Conservation (phyloP, 768 basidiomycete genomes). For the Suillus placidus region DNA sequence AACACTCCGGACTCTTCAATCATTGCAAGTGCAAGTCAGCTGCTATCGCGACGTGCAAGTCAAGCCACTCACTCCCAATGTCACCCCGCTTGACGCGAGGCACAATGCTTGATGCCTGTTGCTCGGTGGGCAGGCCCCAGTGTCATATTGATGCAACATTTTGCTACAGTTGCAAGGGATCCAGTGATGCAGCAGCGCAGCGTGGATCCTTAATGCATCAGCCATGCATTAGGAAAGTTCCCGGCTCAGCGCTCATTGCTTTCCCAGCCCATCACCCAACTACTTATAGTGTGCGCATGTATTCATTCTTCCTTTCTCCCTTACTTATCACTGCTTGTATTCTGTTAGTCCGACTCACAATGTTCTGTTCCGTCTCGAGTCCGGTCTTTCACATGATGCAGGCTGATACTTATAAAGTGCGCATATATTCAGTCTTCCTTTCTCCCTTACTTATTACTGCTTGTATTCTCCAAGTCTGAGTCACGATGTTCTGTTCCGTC, state of each 20-base stretch:
- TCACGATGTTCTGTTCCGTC: background rate
- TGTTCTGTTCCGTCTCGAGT: background rate
- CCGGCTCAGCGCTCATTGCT: background rate
- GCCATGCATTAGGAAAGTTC: background rate
- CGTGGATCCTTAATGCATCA: background rate
- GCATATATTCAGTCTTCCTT: background rate
- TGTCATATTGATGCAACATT: slow-evolving; percentile 9
- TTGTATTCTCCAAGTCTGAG: background rate
- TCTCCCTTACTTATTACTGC: background rate
- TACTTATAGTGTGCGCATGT: background rate
- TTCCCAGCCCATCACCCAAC: background rate
- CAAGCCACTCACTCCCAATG: no score
- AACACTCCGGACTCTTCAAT: no score
- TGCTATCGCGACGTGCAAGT: no score
- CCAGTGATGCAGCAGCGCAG: background rate
- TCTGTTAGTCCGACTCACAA: background rate
- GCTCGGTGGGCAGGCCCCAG: slow-evolving; percentile 11
- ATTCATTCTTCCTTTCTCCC: background rate
- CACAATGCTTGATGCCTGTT: no score
- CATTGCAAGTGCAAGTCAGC: no score
- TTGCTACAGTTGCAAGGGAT: background rate
- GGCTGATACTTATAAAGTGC: no score
- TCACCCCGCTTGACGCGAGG: no score
- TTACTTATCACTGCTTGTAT: background rate
- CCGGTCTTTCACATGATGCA: no score